Conservation (phyloP, 2,329 filamentous ascomycete species). For the Thermomyces lanuginosus region DNA sequence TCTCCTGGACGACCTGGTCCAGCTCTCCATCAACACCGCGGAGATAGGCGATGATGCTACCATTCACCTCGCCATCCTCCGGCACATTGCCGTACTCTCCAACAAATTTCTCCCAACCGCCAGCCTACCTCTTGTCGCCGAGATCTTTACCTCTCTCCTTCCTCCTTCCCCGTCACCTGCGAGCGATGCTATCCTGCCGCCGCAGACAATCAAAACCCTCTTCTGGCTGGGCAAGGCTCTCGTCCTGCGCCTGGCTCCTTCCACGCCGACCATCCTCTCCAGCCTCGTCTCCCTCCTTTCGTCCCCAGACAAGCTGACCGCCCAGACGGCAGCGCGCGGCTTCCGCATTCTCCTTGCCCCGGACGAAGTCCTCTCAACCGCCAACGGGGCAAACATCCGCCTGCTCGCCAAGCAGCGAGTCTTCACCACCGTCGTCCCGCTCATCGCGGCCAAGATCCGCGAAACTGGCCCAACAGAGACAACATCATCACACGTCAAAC, state of each 20-base stretch:
- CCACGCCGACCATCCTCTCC: constrained; percentile 35
- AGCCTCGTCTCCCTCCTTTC: constrained; percentile 32
- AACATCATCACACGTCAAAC: constrained; percentile 30
- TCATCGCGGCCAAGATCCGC: constrained; percentile 38
- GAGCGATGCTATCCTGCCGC: constrained; percentile 13
- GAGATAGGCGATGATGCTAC: no score
- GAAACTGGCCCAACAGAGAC: constrained; percentile 19
- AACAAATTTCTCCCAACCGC: constrained; percentile 27
- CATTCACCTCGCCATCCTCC: constrained; percentile 25
- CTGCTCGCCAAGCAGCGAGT: constrained; percentile 47
- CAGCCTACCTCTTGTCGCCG: constrained; percentile 16
- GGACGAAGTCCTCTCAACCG: constrained; percentile 43
- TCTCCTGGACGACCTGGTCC: constrained; percentile 21
- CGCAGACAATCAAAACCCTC: constrained; percentile 35
- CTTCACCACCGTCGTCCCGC: constrained; percentile 43
- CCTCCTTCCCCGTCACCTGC: constrained; percentile 12
- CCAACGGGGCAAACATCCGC: constrained; percentile 46
- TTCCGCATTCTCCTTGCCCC: constrained; percentile 44
- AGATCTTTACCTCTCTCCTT: constrained; percentile 19
- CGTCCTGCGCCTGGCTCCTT: constrained; percentile 36
- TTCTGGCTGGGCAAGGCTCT: constrained; percentile 48
- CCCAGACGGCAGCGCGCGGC: constrained; percentile 37
- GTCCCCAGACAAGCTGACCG: constrained; percentile 30
- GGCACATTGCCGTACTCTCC: constrained; percentile 25
- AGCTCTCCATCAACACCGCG: constrained; percentile 15